Evolutionary conservation across 495 filamentous ascomycete species (phyloP).

Genomic region (Podospora fimiseda): DNA sequence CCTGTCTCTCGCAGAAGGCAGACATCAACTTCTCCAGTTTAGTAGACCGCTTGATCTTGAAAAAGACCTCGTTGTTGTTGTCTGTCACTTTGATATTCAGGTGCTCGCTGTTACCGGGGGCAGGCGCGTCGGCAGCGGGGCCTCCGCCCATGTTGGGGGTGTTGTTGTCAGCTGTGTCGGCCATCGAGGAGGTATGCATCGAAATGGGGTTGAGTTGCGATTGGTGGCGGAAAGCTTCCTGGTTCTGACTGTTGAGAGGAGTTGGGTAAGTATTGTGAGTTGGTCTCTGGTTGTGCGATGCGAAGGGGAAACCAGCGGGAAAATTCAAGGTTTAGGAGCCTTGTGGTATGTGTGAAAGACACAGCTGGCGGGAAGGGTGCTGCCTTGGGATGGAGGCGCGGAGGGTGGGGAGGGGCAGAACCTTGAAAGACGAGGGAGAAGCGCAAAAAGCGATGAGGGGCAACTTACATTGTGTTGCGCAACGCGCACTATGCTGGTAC

Average conservation of each 20-base stretch:
- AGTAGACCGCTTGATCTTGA: slow-evolving; percentile 99
- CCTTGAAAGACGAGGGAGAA: background rate
- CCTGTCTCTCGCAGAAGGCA: slow-evolving; percentile 95
- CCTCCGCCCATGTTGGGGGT: slow-evolving; percentile 47
- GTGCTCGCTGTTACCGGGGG: slow-evolving; percentile 62
- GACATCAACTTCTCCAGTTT: slow-evolving; percentile 97
- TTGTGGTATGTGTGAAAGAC: background rate
- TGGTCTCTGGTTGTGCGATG: too few species aligned
- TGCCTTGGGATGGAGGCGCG: too few species aligned
- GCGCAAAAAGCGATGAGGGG: background rate
- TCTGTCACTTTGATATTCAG: slow-evolving; percentile 99
- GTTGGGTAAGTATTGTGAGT: too few species aligned
- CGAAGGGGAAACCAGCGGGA: too few species aligned
- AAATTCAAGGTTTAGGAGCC: background rate
- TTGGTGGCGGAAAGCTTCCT: background rate
- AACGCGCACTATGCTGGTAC: too few species aligned
- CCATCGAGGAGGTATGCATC: slow-evolving; percentile 40
- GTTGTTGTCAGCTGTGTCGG: slow-evolving; percentile 46
- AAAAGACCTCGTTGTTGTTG: slow-evolving; percentile 99
- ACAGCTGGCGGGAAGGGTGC: background rate
- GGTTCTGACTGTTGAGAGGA: too few species aligned
- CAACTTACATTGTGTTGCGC: background rate
- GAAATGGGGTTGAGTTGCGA: slow-evolving; percentile 19
- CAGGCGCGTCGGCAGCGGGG: slow-evolving; percentile 28
- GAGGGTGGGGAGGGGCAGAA: background rate